These are phyloP conservation scores for Fagus crenata DNA, from an alignment of 306 rosid species.

Conservation along the genomic window DNA sequence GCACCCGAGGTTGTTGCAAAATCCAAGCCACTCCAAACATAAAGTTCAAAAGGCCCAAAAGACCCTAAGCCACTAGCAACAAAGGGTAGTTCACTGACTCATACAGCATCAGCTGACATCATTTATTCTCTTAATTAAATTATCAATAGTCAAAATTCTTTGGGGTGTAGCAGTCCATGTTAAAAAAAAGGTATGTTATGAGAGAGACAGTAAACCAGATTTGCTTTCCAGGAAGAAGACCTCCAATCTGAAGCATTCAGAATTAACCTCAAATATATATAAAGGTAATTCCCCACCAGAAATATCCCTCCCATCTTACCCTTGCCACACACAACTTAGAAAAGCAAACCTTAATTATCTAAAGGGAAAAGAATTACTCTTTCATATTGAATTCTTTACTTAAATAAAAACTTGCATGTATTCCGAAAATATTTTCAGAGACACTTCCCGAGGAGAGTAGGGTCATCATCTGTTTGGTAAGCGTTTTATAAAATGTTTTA, in stretches of 20 bases:
- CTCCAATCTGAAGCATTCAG: slow-evolving; percentile 3
- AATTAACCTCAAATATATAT: background rate
- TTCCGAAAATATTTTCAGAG: background rate
- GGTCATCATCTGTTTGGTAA: too few relatives aligned
- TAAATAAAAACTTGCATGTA: background rate
- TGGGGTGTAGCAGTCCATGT: background rate
- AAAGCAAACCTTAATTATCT: background rate
- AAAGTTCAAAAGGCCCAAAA: background rate
- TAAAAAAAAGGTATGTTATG: background rate
- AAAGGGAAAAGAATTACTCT: background rate
- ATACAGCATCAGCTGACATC: background rate
- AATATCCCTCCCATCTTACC: background rate
- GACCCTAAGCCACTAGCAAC: background rate
- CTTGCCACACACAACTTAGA: background rate
- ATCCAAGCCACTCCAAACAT: background rate
- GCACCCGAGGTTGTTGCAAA: background rate
- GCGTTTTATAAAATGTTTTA: too few relatives aligned
- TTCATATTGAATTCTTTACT: background rate
- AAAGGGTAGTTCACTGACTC: background rate
- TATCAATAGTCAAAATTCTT: background rate
- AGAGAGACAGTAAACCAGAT: background rate
- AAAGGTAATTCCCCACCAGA: background rate
- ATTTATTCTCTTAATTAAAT: too few relatives aligned
- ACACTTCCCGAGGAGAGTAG: too few relatives aligned
- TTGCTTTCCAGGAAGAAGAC: background rate